Percentiles rank a stretch among this genome's conserved stretches.
Evolutionary conservation across 2,329 filamentous ascomycete genomes (phyloP).

Genomic region (Hymenoscyphus fraxineus): DNA sequence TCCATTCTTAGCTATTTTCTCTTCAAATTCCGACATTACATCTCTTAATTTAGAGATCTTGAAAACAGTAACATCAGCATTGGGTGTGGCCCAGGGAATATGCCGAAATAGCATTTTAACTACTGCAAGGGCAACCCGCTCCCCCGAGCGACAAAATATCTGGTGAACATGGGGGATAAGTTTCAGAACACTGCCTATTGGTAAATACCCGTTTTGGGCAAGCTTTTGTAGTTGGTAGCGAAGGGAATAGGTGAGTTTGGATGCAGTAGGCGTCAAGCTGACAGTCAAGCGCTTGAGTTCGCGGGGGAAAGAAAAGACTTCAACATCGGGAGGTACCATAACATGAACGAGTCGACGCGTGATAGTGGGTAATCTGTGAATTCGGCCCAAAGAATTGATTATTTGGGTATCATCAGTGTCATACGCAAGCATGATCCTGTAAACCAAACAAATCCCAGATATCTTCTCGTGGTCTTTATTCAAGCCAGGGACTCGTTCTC

Average conservation of each 20-base stretch:
- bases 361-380: constrained; percentile 9
- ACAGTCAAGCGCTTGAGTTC: constrained; percentile 22
- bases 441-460: constrained; percentile 48
- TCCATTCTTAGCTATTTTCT: constrained; percentile 25
- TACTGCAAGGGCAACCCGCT: background rate
- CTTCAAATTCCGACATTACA: constrained; percentile 41
- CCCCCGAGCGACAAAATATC: constrained; percentile 25
- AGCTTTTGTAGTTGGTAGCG: constrained; percentile 62
- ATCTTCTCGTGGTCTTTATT: constrained; percentile 36
- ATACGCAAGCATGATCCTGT: constrained; percentile 38
- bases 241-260: constrained; percentile 47
- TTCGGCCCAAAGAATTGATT: constrained; percentile 29
- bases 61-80: constrained; percentile 43
- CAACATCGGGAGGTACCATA: background rate
- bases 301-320: constrained; percentile 10
- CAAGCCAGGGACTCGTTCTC: background rate
- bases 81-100: constrained; percentile 53
- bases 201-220: constrained; percentile 58
- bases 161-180: constrained; percentile 43
- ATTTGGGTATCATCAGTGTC: constrained; percentile 29
- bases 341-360: background rate
- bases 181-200: constrained; percentile 48
- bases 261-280: constrained; percentile 15
- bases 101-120: constrained; percentile 34
- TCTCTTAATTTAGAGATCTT: constrained; percentile 40